Base-by-base conservation (phyloP, 768 basidiomycete species). In the Filobasidium floriforme region DNA sequence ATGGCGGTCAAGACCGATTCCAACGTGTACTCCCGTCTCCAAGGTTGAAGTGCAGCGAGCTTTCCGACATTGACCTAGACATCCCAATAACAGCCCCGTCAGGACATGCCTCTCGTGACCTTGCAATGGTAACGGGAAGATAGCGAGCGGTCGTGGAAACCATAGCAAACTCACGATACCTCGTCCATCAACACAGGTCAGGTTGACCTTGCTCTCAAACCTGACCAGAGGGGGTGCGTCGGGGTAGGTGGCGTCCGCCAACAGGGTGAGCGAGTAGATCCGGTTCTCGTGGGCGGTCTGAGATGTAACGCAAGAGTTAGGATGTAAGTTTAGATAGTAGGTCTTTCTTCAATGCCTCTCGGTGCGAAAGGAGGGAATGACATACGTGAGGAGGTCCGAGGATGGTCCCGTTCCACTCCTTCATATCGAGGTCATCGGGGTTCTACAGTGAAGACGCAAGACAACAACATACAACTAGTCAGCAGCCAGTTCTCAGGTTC, bases 231-330 rank as follows among this genome's bases (percentile, higher is more conserved):
- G 94, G 4, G 88, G 89, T 0, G 65, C 63, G 59, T 94, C 90
- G 32, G 90, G 89, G 77, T 92, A 92, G 2, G 74, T 63, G 1
- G 84, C 81, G 60, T 86, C 89, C 73, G 94, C 98, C 74, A 82
- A 81, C 76, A 99, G 93, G 81, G 88, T 89, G 73, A 99, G 85
- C 61, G 87, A 88, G 85, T 97, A 99, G 81, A 98, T 99, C 62
- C 96, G 86, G 81, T 98, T 99, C 84, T 99, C 94, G 80, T 97
- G 92, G 4, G 94, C 91, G 26, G 92, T 94, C 90, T 94, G 72
- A 22, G 54, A 18, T 54, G 18, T 24, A 41, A 26, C 6, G 41
- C 29, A 41, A 65, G 46, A 28, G 12, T 19, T 43, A 26, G 52
- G 55, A 41, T 18, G 32, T 37, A n/a, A n/a, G n/a, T n/a, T n/a